Percentiles rank a stretch among this genome's conserved stretches.
Evolutionary conservation across 2,329 filamentous ascomycete species (phyloP).

Genomic region (Beauveria medogensis): DNA sequence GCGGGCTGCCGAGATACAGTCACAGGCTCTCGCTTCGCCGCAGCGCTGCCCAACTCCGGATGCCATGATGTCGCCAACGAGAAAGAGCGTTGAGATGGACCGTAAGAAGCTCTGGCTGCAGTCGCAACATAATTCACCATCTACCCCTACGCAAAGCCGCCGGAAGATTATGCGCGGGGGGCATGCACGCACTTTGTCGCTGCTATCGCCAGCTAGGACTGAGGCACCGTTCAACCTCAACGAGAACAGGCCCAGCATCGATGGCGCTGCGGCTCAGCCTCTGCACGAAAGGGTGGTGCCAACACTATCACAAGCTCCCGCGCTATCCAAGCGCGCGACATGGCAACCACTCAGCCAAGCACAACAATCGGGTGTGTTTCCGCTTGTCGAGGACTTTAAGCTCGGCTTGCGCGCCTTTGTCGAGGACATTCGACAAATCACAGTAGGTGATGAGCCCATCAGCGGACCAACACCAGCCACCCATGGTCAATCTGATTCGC

Average conservation of each 20-base stretch:
- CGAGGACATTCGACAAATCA: slow-evolving; percentile 90
- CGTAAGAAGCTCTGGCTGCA: slow-evolving; percentile 61
- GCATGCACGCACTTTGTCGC: slow-evolving; percentile 60
- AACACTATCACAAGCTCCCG: slow-evolving; percentile 24
- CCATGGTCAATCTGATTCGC: slow-evolving; percentile 19
- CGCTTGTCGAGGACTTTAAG: slow-evolving; percentile 82
- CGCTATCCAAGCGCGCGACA: slow-evolving; percentile 47
- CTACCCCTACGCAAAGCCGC: slow-evolving; percentile 32
- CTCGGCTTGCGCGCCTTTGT: slow-evolving; percentile 90
- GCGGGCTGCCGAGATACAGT: slow-evolving; percentile 57
- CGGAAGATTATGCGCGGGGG: slow-evolving; percentile 62
- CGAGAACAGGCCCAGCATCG: slow-evolving; percentile 23
- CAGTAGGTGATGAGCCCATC: slow-evolving; percentile 86
- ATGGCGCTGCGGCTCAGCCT: background rate
- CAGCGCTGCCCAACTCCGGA: slow-evolving; percentile 17
- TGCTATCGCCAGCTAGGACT: slow-evolving; percentile 63
- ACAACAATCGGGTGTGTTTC: slow-evolving; percentile 48
- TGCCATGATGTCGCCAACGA: slow-evolving; percentile 24
- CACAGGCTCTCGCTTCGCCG: slow-evolving; percentile 32
- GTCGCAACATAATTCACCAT: slow-evolving; percentile 26
- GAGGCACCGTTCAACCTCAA: slow-evolving; percentile 34
- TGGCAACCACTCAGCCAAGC: slow-evolving; percentile 48
- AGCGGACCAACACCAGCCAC: slow-evolving; percentile 34
- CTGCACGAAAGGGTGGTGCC: slow-evolving; percentile 21
- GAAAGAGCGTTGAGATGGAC: slow-evolving; percentile 56